Evolutionary conservation across 768 basidiomycete species (phyloP).

Genomic region (Daedaleopsis nitida): DNA sequence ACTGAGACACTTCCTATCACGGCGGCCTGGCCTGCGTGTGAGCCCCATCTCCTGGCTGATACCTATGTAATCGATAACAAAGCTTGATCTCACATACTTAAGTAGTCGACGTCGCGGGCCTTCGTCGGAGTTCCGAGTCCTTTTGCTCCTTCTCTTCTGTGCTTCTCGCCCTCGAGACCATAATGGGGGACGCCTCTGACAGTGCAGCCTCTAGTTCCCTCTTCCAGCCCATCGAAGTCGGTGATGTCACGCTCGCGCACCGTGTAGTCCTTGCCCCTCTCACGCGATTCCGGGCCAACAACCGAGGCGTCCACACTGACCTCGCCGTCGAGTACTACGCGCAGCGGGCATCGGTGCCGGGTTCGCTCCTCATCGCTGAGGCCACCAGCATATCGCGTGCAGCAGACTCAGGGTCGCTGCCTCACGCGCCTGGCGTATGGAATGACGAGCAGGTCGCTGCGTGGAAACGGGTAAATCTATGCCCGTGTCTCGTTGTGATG

Average conservation of each 20-base stretch:
- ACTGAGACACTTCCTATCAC: too few relatives aligned
- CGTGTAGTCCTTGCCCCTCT: slow-evolving; percentile 41
- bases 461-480: slow-evolving; percentile 39
- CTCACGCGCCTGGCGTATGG: slow-evolving; percentile 49
- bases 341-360: slow-evolving; percentile 38
- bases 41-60: too few relatives aligned
- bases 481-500: too few relatives aligned
- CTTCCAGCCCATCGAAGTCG: slow-evolving; percentile 37
- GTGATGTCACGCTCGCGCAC: slow-evolving; percentile 33
- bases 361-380: slow-evolving; percentile 49
- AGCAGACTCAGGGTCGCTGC: slow-evolving; percentile 33
- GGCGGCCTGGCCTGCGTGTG: too few relatives aligned
- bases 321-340: slow-evolving; percentile 39
- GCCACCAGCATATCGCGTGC: slow-evolving; percentile 40
- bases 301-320: slow-evolving; percentile 31
- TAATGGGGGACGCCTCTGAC: not conserved
- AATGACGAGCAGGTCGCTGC: slow-evolving; percentile 42
- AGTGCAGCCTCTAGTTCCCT: slow-evolving; percentile 10
- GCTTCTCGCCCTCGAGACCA: too few relatives aligned
- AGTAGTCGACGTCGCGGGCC: not conserved
- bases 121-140: not conserved
- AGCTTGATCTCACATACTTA: too few relatives aligned
- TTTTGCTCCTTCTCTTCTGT: not conserved
- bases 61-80: too few relatives aligned
- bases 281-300: slow-evolving; percentile 35